These are phyloP conservation scores for Cicer bijugum DNA, from an alignment of 306 rosid genomes.

Conservation along the genomic window DNA sequence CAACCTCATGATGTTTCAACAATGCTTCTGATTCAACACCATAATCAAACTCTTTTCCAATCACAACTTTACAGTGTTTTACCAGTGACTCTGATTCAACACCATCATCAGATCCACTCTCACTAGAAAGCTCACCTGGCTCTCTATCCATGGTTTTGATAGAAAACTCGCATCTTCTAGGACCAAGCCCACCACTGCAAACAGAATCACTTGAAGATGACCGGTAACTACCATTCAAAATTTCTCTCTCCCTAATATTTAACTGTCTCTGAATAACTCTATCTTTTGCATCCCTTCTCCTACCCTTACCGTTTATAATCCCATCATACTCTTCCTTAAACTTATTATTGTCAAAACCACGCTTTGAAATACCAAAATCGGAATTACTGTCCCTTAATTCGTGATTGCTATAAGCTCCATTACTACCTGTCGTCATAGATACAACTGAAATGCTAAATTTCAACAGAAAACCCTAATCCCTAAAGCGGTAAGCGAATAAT, in stretches of 20 bases:
- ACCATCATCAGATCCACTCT: constrained; percentile 89
- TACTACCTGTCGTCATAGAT: constrained; percentile 83
- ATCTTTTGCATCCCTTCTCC: constrained; percentile 63
- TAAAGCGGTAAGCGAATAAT: neutral
- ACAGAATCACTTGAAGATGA: constrained; percentile 72
- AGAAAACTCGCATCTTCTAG: constrained; percentile 56
- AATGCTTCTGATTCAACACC: constrained; percentile 64
- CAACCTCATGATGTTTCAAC: constrained; percentile 47
- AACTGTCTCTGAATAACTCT: constrained; percentile 60
- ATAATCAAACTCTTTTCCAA: constrained; percentile 71
- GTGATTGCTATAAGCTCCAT: constrained; percentile 73
- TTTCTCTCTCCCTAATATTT: constrained; percentile 64
- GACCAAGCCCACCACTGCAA: constrained; percentile 53
- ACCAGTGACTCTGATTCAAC: constrained; percentile 57
- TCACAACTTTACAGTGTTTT: constrained; percentile 48
- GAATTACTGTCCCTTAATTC: constrained; percentile 77
- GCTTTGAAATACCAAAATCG: constrained; percentile 55
- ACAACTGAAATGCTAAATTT: constrained; percentile 31
- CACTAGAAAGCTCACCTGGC: constrained; percentile 96
- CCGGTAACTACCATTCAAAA: constrained; percentile 54
- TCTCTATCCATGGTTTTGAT: constrained; percentile 67
- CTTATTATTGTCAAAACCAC: constrained; percentile 39
- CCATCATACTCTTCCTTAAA: constrained; percentile 70
- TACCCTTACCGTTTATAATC: constrained; percentile 57
- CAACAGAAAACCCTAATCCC: constrained; percentile 44